These are phyloP conservation scores for Penicillium sp. DNA, from an alignment of 2,329 filamentous ascomycete species.

Conservation along the genomic window DNA sequence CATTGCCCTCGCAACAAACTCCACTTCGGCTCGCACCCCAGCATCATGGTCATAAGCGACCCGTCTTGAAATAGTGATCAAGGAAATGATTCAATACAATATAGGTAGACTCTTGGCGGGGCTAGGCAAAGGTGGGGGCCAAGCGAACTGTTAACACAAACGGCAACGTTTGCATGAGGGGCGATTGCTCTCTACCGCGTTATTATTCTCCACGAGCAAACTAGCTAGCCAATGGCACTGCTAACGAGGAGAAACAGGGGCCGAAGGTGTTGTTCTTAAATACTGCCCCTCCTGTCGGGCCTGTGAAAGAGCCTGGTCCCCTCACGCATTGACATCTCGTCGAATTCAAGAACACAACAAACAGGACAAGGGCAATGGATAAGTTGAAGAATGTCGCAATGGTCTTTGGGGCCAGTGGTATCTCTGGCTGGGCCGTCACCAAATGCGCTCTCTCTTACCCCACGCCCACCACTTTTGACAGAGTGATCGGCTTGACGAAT, in stretches of 20 bases:
- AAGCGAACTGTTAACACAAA: background rate
- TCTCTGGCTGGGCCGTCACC: slow-evolving; percentile 34
- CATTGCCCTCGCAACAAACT: background rate
- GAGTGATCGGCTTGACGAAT: slow-evolving; percentile 30
- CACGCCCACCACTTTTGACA: slow-evolving; percentile 25
- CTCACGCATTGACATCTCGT: background rate
- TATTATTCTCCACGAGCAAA: background rate
- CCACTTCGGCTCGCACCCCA: background rate
- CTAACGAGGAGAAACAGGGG: background rate
- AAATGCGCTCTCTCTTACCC: slow-evolving; percentile 28
- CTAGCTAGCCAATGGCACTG: background rate
- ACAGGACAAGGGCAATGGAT: background rate
- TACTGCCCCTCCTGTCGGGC: background rate
- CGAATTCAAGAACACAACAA: background rate
- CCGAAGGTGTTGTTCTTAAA: background rate
- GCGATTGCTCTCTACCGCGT: background rate
- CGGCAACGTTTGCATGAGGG: background rate
- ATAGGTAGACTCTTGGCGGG: background rate
- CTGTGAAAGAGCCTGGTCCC: background rate
- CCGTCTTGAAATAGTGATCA: slow-evolving; percentile 2
- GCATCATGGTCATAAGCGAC: background rate
- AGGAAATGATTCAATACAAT: background rate
- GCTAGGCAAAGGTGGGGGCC: background rate
- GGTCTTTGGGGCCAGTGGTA: slow-evolving; percentile 33
- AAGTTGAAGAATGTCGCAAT: slow-evolving; percentile 22